Conservation (phyloP, 257 asterid genomes). For the Solanum paucissectum region DNA sequence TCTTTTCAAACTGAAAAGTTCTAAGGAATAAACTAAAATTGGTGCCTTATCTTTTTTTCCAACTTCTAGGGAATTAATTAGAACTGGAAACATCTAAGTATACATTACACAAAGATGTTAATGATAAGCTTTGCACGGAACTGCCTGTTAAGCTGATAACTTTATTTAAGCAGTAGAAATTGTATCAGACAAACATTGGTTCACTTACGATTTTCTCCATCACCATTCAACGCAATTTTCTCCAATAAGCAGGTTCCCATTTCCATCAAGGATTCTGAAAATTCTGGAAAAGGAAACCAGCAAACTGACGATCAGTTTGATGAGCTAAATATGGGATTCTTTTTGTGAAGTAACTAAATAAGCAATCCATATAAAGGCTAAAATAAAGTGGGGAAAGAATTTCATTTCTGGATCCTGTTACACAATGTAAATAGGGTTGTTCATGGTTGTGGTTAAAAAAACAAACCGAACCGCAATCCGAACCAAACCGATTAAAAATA, state of each 20-base stretch:
- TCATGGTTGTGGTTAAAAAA: too few species aligned
- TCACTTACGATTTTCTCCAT: slow-evolving; percentile 66
- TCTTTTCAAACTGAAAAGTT: background rate
- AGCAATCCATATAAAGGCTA: background rate
- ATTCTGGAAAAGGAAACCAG: slow-evolving; percentile 44
- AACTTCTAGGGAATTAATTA: background rate
- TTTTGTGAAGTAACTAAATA: background rate
- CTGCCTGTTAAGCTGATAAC: background rate
- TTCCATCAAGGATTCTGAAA: slow-evolving; percentile 87
- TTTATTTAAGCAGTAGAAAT: background rate
- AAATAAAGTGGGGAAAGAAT: background rate
- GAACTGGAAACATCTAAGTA: background rate
- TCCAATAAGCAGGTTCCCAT: slow-evolving; percentile 88
- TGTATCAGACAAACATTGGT: background rate
- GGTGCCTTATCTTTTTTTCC: background rate
- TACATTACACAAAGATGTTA: background rate
- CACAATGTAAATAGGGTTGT: background rate
- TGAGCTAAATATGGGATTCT: background rate
- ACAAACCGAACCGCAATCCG: too few species aligned
- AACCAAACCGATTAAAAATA: too few species aligned
- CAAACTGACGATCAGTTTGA: background rate
- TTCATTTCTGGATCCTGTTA: background rate
- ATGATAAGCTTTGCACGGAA: background rate
- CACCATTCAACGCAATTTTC: slow-evolving; percentile 55
- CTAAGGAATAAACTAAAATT: background rate